Evolutionary conservation across 371 early-diverging fungal genomes (phyloP).

Genomic region (Circinella minor): DNA sequence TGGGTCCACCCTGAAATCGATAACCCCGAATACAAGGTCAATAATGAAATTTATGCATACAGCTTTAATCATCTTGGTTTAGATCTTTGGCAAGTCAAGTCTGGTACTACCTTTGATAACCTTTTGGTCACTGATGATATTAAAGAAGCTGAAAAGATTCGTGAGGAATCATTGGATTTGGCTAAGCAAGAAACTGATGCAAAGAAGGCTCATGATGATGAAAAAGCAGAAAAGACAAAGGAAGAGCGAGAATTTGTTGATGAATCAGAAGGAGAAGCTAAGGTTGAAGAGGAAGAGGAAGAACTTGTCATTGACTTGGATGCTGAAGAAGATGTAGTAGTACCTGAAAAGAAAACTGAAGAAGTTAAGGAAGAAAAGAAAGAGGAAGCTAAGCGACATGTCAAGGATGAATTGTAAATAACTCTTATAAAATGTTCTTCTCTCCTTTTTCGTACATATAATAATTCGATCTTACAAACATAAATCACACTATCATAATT

Average conservation of each 20-base stretch:
- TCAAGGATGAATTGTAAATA: conserved; percentile 57
- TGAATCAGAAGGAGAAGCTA: conserved; percentile 22
- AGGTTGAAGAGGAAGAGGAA: conserved; percentile 36
- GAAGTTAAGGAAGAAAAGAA: conserved; percentile 35
- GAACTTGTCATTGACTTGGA: conserved; percentile 36
- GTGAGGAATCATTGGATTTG: conserved; percentile 66
- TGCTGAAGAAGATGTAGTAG: conserved; percentile 22
- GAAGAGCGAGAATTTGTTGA: conserved; percentile 24
- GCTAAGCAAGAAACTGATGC: conserved; percentile 60
- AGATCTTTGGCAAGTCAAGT: conserved; percentile 97
- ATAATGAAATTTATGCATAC: conserved; percentile 78
- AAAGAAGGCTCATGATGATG: conserved; percentile 44
- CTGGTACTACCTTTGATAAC: conserved; percentile 92
- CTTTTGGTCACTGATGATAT: conserved; percentile 79
- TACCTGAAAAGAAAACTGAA: neutral
- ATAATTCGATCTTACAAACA: neutral
- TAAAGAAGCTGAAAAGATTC: conserved; percentile 70
- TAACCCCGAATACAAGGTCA: conserved; percentile 93
- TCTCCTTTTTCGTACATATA: neutral
- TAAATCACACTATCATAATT: neutral
- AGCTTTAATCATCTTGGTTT: conserved; percentile 87
- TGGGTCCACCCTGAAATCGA: conserved; percentile 91
- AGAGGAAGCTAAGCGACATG: conserved; percentile 37
- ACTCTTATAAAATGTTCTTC: neutral
- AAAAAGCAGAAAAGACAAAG: conserved; percentile 39